A percentile compares a stretch with the other conserved stretches of the same genome.
phyloP scores from a whole-genome alignment of 2,329 filamentous ascomycete species.

The Allantophomopsis cytisporea region DNA sequence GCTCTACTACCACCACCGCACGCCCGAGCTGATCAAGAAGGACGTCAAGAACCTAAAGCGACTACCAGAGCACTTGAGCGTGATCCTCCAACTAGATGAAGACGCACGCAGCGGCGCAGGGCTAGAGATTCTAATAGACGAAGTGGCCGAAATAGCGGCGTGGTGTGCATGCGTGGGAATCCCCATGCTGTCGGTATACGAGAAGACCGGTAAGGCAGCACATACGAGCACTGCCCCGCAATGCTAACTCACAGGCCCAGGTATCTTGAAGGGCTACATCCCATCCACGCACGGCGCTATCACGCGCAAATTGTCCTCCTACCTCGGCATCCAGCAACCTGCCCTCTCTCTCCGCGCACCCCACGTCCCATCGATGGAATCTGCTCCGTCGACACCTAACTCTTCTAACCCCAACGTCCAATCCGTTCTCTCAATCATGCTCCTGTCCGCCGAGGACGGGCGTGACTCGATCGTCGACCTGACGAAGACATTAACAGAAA shows the following conservation, averaged over 20 bases:
- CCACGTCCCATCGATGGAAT: constrained; percentile 46
- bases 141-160: constrained; percentile 81
- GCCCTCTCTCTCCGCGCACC: constrained; percentile 60
- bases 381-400: constrained; percentile 28
- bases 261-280: constrained; percentile 79
- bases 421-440: constrained; percentile 45
- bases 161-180: constrained; percentile 91
- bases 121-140: constrained; percentile 73
- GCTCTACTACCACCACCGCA: constrained; percentile 89
- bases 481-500: constrained; percentile 85
- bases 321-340: constrained; percentile 70
- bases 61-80: constrained; percentile 75
- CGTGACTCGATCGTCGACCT: constrained; percentile 90
- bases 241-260: constrained; percentile 28
- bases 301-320: constrained; percentile 66
- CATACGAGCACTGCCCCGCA: background rate
- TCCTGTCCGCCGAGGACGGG: constrained; percentile 80
- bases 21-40: constrained; percentile 79
- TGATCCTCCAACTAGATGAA: constrained; percentile 65
- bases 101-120: constrained; percentile 57
- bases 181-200: constrained; percentile 77
- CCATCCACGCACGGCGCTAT: constrained; percentile 73
- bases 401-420: constrained; percentile 22
- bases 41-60: constrained; percentile 66
- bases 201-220: constrained; percentile 61